Base-by-base conservation (phyloP, 768 basidiomycete genomes). In the Agaricus subrufescens region DNA sequence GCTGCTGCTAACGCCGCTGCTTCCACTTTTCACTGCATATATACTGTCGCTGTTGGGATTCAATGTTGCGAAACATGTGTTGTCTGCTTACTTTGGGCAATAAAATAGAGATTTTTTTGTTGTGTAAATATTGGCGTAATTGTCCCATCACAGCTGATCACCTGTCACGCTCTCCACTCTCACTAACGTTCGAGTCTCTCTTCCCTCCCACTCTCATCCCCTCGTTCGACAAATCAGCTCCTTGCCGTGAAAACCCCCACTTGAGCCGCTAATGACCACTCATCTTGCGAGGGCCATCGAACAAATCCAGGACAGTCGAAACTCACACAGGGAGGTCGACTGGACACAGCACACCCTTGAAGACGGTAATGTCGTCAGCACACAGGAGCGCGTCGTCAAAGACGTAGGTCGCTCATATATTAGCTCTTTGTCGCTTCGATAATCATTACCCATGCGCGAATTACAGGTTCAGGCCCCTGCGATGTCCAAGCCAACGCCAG, bases 391-490 rank as follows among this genome's bases (percentile, higher is more conserved):
- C 62, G 92, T 97, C 46, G 84, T 98, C 66, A 98, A 98, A 73
- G 96, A 98, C 75, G 94, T 96, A 62, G 62, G 85, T 67, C 37
- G 29, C 9, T 39, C 31, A 27, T 52, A 46, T 11, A 27, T 51
- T 23, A 11, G 26, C n/a, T 25, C 23, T 19, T 46, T 42, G 27
- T 38, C 44, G 11, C 52, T 5, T 48, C 52, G 48, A 50, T 37
- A 52, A 58, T 40, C 54, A 54, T 40, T 19, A 30, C 39, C 29
- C 46, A 30, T 44, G 23, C 45, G 39, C 40, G 37, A 42, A 46
- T 27, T 49, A 15, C 60, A 97, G 94, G 94, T 98, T 7, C 97
- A 98, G 86, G 95, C 97, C 26, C 96, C 97, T 26, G 95, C 97
- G 48, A 95, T 96, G 86, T 77, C 75, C 62, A 82, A 87, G 57